Percentiles rank a stretch among this genome's conserved stretches.
Evolutionary conservation across 2,329 filamentous ascomycete genomes (phyloP).

Genomic region (Dryadomyces quercus-mongolicae): DNA sequence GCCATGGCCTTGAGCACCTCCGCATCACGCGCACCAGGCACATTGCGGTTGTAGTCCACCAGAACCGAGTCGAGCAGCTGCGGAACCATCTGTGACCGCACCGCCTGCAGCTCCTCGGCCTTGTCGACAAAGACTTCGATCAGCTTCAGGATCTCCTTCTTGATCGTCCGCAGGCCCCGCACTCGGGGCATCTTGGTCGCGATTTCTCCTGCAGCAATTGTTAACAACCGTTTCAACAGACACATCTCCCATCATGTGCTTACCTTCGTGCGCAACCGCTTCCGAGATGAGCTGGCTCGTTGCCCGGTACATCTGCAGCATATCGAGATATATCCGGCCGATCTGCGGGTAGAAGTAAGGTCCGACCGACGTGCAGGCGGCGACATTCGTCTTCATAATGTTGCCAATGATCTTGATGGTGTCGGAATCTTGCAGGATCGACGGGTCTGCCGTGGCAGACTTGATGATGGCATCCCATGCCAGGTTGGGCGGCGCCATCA

Average conservation of each 20-base stretch:
- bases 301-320: slow-evolving; percentile 97
- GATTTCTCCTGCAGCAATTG: slow-evolving; percentile 53
- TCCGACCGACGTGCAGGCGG: slow-evolving; percentile 93
- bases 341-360: slow-evolving; percentile 98
- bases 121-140: slow-evolving; percentile 98
- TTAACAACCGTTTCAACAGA: background rate
- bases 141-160: slow-evolving; percentile 97
- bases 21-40: slow-evolving; percentile 87
- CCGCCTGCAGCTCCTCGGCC: slow-evolving; percentile 88
- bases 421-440: slow-evolving; percentile 79
- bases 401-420: slow-evolving; percentile 98
- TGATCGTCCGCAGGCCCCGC: slow-evolving; percentile 88
- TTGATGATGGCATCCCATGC: slow-evolving; percentile 95
- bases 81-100: slow-evolving; percentile 90
- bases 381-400: slow-evolving; percentile 99
- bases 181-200: slow-evolving; percentile 97
- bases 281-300: slow-evolving; percentile 95
- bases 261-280: slow-evolving; percentile 74
- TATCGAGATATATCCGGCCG: slow-evolving; percentile 92
- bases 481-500: slow-evolving; percentile 87
- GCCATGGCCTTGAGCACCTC: slow-evolving; percentile 98
- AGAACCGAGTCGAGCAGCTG: slow-evolving; percentile 87
- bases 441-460: slow-evolving; percentile 71
- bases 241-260: slow-evolving; percentile 13
- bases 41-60: slow-evolving; percentile 93